Evolutionary conservation across 202 grass and related monocot genomes (phyloP).

Genomic region (Dendrocalamus latiflorus): DNA sequence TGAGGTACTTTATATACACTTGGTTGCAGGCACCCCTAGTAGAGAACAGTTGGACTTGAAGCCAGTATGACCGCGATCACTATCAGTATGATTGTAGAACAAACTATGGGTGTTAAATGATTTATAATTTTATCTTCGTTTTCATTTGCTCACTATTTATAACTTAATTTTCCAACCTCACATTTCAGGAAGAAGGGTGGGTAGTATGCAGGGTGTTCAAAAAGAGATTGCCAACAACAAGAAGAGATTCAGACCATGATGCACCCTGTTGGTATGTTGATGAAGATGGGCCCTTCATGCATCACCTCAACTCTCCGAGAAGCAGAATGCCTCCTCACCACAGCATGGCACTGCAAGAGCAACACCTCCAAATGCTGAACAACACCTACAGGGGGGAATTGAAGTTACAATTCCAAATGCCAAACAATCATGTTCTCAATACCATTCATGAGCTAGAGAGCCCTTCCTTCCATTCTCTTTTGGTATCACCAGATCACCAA

Average conservation of each 20-base stretch:
- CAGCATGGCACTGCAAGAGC: slow-evolving; percentile 51
- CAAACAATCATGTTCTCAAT: slow-evolving; percentile 54
- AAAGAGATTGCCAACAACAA: slow-evolving; percentile 67
- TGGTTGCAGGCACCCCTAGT: no score
- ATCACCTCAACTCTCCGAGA: slow-evolving; percentile 56
- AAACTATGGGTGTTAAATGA: no score
- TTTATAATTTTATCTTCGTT: no score
- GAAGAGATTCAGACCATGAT: slow-evolving; percentile 60
- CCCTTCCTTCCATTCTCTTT: slow-evolving; percentile 45
- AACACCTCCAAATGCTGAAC: slow-evolving; percentile 57
- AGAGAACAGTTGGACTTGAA: no score
- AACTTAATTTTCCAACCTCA: not conserved
- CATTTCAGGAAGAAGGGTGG: slow-evolving; percentile 89
- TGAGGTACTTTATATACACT: no score
- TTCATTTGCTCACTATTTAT: no score
- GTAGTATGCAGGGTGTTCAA: slow-evolving; percentile 92
- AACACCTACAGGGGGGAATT: slow-evolving; percentile 55
- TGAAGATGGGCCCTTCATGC: slow-evolving; percentile 55
- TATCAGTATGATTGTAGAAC: no score
- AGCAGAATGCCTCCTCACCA: slow-evolving; percentile 40
- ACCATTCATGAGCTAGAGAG: slow-evolving; percentile 60
- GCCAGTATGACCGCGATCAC: no score
- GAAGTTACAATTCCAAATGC: slow-evolving; percentile 58
- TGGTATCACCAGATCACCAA: slow-evolving; percentile 45
- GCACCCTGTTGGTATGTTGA: slow-evolving; percentile 65